Conservation (phyloP, 2,329 filamentous ascomycete species). For the Diaporthe australafricana region DNA sequence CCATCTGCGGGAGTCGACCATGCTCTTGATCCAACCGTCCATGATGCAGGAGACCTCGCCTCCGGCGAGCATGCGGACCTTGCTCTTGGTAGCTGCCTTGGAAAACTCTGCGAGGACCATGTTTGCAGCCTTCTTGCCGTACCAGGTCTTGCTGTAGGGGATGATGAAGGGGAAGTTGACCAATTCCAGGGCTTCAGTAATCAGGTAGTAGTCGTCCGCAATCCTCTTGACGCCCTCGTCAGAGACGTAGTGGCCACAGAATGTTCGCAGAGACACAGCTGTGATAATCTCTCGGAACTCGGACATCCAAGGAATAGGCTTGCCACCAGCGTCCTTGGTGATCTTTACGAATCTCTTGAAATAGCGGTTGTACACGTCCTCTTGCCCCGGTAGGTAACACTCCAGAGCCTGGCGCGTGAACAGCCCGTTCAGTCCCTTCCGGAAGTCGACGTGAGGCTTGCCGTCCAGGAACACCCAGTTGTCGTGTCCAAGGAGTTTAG, state of each 20-base stretch:
- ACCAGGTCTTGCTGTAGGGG: conserved; percentile 95
- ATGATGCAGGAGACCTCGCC: conserved; percentile 92
- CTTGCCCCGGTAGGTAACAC: conserved; percentile 89
- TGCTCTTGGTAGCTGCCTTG: conserved; percentile 93
- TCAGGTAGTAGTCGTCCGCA: conserved; percentile 95
- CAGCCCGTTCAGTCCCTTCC: conserved; percentile 93
- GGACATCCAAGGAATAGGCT: conserved; percentile 88
- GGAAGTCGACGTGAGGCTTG: conserved; percentile 94
- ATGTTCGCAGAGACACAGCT: conserved; percentile 94
- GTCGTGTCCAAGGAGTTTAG: conserved; percentile 89
- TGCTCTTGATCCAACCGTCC: conserved; percentile 92
- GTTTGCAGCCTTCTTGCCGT: conserved; percentile 94
- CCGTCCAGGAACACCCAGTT: conserved; percentile 99
- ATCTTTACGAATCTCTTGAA: conserved; percentile 82
- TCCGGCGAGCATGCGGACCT: conserved; percentile 89
- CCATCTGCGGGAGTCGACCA: conserved; percentile 87
- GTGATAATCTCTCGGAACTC: conserved; percentile 95
- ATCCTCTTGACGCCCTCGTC: conserved; percentile 93
- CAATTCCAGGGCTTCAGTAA: conserved; percentile 93
- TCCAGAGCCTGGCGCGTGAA: conserved; percentile 93
- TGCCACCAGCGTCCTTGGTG: conserved; percentile 76
- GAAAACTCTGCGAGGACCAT: conserved; percentile 91
- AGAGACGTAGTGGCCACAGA: conserved; percentile 94
- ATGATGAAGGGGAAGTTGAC: conserved; percentile 99
- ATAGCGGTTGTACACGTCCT: conserved; percentile 90